Evolutionary conservation across 73 alveolate genomes (phyloP).

Genomic region (Paramecium primaurelia): DNA sequence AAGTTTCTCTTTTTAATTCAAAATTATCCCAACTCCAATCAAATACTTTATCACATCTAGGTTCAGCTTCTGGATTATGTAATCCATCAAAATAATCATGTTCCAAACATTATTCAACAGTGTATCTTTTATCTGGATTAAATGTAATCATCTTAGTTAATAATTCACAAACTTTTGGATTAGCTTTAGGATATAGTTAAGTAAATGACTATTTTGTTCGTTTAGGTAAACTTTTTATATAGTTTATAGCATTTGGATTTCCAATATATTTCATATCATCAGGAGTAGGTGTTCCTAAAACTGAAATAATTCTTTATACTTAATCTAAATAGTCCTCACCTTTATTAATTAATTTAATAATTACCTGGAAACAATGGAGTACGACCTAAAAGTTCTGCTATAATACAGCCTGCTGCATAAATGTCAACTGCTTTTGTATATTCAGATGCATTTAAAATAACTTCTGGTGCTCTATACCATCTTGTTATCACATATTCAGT

Average conservation of each 20-base stretch:
- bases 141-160: slow-evolving; percentile 88
- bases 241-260: slow-evolving; percentile 85
- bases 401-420: slow-evolving; percentile 85
- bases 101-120: slow-evolving; percentile 81
- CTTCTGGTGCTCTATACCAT: slow-evolving; percentile 72
- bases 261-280: slow-evolving; percentile 90
- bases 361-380: slow-evolving; percentile 89
- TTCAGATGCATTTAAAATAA: slow-evolving; percentile 77
- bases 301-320: slow-evolving; percentile 82
- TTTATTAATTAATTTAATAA: not conserved
- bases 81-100: slow-evolving; percentile 93
- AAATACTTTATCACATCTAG: slow-evolving; percentile 75
- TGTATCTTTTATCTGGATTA: slow-evolving; percentile 89
- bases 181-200: slow-evolving; percentile 86
- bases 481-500: slow-evolving; percentile 85
- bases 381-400: slow-evolving; percentile 88
- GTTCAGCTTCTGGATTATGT: slow-evolving; percentile 85
- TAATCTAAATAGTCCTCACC: slow-evolving; percentile 82
- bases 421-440: slow-evolving; percentile 80
- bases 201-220: slow-evolving; percentile 84
- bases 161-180: slow-evolving; percentile 85
- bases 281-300: slow-evolving; percentile 87
- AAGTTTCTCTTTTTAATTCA: slow-evolving; percentile 81
- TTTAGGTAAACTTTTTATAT: slow-evolving; percentile 79
- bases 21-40: slow-evolving; percentile 93